Evolutionary conservation across 495 filamentous ascomycete species (phyloP).

Genomic region (Aspergillus asperescens): DNA sequence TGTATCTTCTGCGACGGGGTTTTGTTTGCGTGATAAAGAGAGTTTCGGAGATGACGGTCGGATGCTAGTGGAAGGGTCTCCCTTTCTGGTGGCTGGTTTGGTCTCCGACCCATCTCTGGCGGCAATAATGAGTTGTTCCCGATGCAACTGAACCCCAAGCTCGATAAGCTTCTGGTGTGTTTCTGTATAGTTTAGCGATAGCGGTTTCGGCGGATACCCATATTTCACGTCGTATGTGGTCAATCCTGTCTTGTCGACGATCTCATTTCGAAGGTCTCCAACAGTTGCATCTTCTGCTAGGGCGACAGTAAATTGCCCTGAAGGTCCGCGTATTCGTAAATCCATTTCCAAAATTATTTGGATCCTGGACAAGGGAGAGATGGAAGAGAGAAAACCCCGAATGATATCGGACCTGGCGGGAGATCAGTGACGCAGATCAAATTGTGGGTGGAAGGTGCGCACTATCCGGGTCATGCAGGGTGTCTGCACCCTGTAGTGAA

Average conservation of each 20-base stretch:
- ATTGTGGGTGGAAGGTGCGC: not conserved
- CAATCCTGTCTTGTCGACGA: conserved; percentile 50
- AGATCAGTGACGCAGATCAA: not conserved
- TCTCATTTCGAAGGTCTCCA: conserved; percentile 52
- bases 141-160: conserved; percentile 64
- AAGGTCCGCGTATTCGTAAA: conserved; percentile 58
- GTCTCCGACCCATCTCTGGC: conserved; percentile 31
- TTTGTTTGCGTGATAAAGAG: conserved; percentile 18
- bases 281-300: conserved; percentile 62
- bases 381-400: not conserved
- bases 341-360: conserved; percentile 41
- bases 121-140: conserved; percentile 74
- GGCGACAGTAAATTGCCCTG: conserved; percentile 56
- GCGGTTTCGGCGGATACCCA: conserved; percentile 70
- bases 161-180: conserved; percentile 45
- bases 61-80: conserved; percentile 18
- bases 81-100: conserved; percentile 18
- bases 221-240: conserved; percentile 69
- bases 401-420: not conserved
- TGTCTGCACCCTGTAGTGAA: too few species aligned
- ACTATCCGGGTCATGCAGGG: too few species aligned
- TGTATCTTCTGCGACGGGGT: conserved; percentile 47
- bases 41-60: conserved; percentile 18
- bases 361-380: not conserved
- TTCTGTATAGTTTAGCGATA: conserved; percentile 53